Conservation (phyloP, 495 filamentous ascomycete species). For the Viridothelium virens region DNA sequence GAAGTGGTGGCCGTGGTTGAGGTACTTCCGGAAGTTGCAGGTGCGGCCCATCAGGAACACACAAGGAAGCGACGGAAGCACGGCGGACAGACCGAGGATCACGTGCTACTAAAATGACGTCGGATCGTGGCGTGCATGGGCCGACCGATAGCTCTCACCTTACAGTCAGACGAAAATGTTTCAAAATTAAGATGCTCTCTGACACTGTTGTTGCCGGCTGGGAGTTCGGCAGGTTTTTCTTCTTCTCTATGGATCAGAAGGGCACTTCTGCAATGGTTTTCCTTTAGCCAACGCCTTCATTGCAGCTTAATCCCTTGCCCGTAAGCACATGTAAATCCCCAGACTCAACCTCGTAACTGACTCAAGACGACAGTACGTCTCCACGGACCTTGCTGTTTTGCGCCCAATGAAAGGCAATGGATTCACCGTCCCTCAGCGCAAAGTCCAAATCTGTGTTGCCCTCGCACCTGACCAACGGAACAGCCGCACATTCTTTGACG, state of each 20-base stretch:
- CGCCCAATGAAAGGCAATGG: background rate
- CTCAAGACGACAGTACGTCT: too few species aligned
- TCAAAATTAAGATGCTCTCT: background rate
- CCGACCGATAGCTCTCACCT: too few species aligned
- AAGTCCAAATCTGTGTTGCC: constrained; percentile 18
- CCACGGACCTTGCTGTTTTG: too few species aligned
- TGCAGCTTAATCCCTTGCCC: background rate
- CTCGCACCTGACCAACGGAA: constrained; percentile 24
- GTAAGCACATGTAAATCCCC: background rate
- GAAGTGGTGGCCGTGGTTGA: background rate
- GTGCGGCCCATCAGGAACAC: background rate
- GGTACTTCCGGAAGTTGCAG: background rate
- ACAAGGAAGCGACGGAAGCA: background rate
- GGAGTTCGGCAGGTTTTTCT: too few species aligned
- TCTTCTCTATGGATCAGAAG: background rate
- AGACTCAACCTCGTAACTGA: too few species aligned
- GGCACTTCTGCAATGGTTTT: background rate
- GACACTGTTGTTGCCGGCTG: too few species aligned
- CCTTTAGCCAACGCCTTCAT: background rate
- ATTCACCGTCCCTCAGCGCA: background rate
- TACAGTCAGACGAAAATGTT: background rate
- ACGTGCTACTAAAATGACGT: constrained; percentile 8
- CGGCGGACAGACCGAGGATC: background rate
- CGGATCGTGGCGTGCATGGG: background rate
- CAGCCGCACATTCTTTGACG: constrained; percentile 20